Conservation (phyloP, 495 filamentous ascomycete genomes). For the Podospora tetraspora region DNA sequence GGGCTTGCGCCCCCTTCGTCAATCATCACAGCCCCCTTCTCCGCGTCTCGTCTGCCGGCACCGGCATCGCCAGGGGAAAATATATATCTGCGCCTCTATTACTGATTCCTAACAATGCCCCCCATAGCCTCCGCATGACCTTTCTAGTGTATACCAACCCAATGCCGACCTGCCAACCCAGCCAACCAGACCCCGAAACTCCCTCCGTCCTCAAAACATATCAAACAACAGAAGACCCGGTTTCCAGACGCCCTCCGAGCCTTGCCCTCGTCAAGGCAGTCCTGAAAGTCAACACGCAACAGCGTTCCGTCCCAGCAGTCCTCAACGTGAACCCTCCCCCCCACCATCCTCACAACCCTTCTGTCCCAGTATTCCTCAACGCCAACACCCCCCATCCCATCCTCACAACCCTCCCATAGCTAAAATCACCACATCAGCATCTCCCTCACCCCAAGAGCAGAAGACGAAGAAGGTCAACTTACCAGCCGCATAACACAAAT, state of each 20-base stretch:
- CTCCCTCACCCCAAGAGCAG: neutral
- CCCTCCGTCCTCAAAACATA: neutral
- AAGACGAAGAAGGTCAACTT: slow-evolving; percentile 16
- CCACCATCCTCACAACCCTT: too few relatives aligned
- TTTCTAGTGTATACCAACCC: neutral
- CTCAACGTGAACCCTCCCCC: too few relatives aligned
- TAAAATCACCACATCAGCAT: neutral
- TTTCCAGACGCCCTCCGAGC: neutral
- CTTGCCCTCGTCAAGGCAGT: neutral
- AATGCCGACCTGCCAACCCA: neutral
- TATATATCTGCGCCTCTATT: neutral
- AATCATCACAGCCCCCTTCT: neutral
- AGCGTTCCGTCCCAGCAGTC: too few relatives aligned
- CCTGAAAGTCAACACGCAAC: too few relatives aligned
- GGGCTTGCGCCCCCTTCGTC: too few relatives aligned
- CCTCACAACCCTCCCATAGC: slow-evolving; percentile 2
- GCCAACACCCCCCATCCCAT: too few relatives aligned
- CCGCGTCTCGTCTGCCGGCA: neutral
- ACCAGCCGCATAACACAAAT: slow-evolving; percentile 72
- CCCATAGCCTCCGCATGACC: neutral
- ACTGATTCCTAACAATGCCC: neutral
- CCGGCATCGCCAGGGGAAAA: neutral
- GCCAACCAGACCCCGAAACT: neutral
- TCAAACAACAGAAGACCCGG: neutral
- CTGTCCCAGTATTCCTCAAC: too few relatives aligned